These are phyloP conservation scores for Alternaria consortialis DNA, from an alignment of 2,329 filamentous ascomycete species.

Conservation along the genomic window DNA sequence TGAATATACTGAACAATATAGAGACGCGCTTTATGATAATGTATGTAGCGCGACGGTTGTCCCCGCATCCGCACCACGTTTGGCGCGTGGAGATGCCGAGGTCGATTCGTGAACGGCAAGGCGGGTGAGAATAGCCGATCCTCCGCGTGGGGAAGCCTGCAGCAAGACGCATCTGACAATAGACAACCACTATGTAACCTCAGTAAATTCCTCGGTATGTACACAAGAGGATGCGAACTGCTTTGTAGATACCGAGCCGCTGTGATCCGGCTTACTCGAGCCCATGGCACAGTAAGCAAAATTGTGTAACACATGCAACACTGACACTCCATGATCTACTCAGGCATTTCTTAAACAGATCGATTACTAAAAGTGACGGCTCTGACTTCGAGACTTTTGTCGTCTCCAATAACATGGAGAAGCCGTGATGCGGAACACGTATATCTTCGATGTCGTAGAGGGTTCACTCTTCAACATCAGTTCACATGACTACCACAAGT, in stretches of 20 bases:
- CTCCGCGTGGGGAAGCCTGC: neutral
- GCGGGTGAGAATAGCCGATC: slow-evolving; percentile 33
- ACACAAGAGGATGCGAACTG: neutral
- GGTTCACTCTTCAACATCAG: too few species aligned
- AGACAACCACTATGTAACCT: neutral
- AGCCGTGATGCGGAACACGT: too few species aligned
- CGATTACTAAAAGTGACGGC: neutral
- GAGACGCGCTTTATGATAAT: slow-evolving; percentile 23
- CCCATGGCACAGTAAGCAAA: neutral
- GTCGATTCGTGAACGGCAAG: slow-evolving; percentile 27
- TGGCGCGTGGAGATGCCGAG: slow-evolving; percentile 37
- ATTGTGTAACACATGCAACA: neutral
- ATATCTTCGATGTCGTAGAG: too few species aligned
- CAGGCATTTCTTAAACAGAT: neutral
- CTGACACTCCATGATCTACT: neutral
- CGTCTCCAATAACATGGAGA: too few species aligned
- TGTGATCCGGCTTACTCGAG: neutral
- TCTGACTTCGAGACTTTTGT: too few species aligned
- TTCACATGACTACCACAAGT: too few species aligned
- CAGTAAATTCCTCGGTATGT: neutral
- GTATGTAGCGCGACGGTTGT: slow-evolving; percentile 18
- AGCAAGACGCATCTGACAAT: neutral
- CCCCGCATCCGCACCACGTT: slow-evolving; percentile 27
- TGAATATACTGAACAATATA: slow-evolving; percentile 2
- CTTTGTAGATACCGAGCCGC: neutral